Base-by-base conservation (phyloP, 2,329 filamentous ascomycete species). In the Penicillium vulpinum region DNA sequence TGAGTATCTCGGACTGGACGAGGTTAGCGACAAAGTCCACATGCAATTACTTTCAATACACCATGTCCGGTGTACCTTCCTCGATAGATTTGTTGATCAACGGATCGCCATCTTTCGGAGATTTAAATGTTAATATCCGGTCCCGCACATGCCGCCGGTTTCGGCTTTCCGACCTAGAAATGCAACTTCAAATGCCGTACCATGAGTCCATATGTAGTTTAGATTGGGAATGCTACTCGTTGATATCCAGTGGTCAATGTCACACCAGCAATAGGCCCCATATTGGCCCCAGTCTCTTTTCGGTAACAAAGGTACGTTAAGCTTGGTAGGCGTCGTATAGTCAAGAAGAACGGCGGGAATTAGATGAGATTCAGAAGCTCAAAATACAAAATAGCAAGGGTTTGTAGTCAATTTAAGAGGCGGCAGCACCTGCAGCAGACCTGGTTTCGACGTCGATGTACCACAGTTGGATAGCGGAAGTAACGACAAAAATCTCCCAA, bases 381-480 rank as follows among this genome's bases (percentile, higher is more conserved):
- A 41, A 22, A 26, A n/a, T 24, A 24, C 15, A 24, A n/a, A 13
- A 26, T 15, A 24, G 15, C 15, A n/a, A 10, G 22, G 22, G 4
- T 41, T 9, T 5, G 22, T 6, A 10, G 10, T 29, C n/a, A 18
- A 29, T 29, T 31, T 13, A n/a, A n/a, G n/a, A n/a, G n/a, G n/a
- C n/a, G n/a, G 40, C n/a, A 15, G 21, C 36, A 22, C n/a, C 18
- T 9, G 49, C 41, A 15, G 40, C 36, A 15, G 43, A 11, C 26
- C 26, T 21, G 10, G 4, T 18, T n/a, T 53, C 36, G 4, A 45
- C 41, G 22, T 62, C 52, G 8, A 56, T 43, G 15, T 51, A 51
- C 59, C 57, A 62, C 15, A 62, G 33, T 11, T 60, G 57, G 31
- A 63, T 6, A n/a, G 55, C 57, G 11, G 57, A 57, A 18, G 24